Percentiles rank a stretch among this genome's conserved stretches.
Conservation (phyloP, 83 land plant genomes). For the Isoetes engelmannii region DNA sequence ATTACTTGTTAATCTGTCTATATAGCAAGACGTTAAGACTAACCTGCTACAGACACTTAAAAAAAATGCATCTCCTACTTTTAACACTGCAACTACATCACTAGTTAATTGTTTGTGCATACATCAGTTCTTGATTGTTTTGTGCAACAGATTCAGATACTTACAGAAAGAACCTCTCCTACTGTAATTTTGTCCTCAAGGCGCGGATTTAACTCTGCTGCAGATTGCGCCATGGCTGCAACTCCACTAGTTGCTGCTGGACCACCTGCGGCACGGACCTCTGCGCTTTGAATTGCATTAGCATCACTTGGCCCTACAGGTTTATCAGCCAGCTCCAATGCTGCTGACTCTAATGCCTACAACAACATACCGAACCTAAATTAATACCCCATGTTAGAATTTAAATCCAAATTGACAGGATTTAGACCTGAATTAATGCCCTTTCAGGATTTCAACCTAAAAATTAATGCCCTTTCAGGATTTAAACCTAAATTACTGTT, state of each 20-base stretch:
- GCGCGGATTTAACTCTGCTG: slow-evolving; percentile 21
- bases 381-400: neutral
- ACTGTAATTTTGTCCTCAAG: slow-evolving; percentile 22
- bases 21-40: too few relatives aligned
- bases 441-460: neutral
- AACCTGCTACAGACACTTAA: too few relatives aligned
- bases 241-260: slow-evolving; percentile 23
- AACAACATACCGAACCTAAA: neutral
- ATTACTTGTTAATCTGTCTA: too few relatives aligned
- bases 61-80: too few relatives aligned
- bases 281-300: slow-evolving; percentile 52
- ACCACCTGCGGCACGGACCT: slow-evolving; percentile 36
- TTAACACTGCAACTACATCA: too few relatives aligned
- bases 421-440: neutral
- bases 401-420: neutral
- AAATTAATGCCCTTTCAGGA: neutral
- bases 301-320: slow-evolving; percentile 49
- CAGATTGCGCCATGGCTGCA: slow-evolving; percentile 38
- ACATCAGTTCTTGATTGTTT: too few relatives aligned
- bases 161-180: slow-evolving; percentile 28
- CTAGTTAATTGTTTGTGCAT: too few relatives aligned
- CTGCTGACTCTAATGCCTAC: slow-evolving; percentile 43
- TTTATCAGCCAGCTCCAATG: slow-evolving; percentile 30
- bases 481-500: neutral
- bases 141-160: too few relatives aligned